A percentile compares a stretch with the other conserved stretches of the same genome.
Conservation (phyloP, 495 filamentous ascomycete genomes). For the Aspergillus homomorphus region DNA sequence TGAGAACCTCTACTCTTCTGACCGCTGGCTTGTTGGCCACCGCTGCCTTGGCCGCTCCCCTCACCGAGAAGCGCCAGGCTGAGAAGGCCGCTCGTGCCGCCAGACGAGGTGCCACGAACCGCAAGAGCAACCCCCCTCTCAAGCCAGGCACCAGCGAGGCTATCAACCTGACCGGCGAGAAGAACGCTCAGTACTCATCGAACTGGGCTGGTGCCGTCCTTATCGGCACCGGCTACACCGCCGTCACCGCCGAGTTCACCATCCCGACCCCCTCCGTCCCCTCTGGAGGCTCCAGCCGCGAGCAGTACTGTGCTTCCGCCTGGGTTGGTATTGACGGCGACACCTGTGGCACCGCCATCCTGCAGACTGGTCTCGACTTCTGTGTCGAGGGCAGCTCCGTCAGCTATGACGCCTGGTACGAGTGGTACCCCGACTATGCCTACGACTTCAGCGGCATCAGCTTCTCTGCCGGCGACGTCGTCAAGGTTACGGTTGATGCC, state of each 20-base stretch:
- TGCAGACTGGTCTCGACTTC: slow-evolving; percentile 6
- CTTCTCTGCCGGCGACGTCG: slow-evolving; percentile 48
- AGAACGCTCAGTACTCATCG: slow-evolving; percentile 37
- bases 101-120: neutral
- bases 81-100: slow-evolving; percentile 12
- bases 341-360: slow-evolving; percentile 40
- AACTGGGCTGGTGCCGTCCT: slow-evolving; percentile 55
- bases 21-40: slow-evolving; percentile 14
- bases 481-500: slow-evolving; percentile 49
- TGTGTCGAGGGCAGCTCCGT: slow-evolving; percentile 3
- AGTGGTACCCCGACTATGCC: slow-evolving; percentile 19
- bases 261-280: slow-evolving; percentile 45
- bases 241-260: slow-evolving; percentile 46
- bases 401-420: slow-evolving; percentile 6
- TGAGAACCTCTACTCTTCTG: slow-evolving; percentile 16
- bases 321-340: slow-evolving; percentile 57
- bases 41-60: slow-evolving; percentile 19
- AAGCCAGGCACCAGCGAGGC: slow-evolving; percentile 25
- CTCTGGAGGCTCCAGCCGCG: slow-evolving; percentile 32
- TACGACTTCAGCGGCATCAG: slow-evolving; percentile 46
- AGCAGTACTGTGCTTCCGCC: slow-evolving; percentile 45
- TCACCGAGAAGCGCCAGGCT: slow-evolving; percentile 20
- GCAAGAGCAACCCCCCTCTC: slow-evolving; percentile 22
- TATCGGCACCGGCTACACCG: slow-evolving; percentile 38
- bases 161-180: slow-evolving; percentile 19